Conservation (phyloP, 139 green algal species). For the Pleodorina starrii region DNA sequence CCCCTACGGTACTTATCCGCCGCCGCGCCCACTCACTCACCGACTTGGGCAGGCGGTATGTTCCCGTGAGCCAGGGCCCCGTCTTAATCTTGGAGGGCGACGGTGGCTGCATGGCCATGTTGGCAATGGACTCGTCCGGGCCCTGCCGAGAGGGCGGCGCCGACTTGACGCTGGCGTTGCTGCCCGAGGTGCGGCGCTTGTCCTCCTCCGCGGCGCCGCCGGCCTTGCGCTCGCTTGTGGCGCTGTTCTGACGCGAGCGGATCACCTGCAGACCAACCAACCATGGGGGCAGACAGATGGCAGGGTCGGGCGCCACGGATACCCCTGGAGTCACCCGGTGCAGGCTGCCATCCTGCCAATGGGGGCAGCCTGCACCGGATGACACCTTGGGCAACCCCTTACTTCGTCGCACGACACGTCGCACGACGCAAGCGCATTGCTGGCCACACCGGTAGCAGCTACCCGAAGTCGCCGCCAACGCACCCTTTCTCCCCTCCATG, state of each 20-base stretch:
- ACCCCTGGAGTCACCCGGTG: too few relatives aligned
- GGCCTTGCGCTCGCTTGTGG: not conserved
- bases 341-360: too few relatives aligned
- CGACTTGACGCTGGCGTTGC: conserved; percentile 17
- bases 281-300: too few relatives aligned
- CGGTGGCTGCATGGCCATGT: conserved; percentile 38
- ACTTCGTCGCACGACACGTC: too few relatives aligned
- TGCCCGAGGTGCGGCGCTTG: not conserved
- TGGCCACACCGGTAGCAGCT: too few relatives aligned
- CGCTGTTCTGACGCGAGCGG: conserved; percentile 41
- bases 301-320: too few relatives aligned
- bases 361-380: too few relatives aligned
- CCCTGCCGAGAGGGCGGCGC: not conserved
- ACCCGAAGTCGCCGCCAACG: too few relatives aligned
- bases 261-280: conserved; percentile 36
- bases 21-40: conserved; percentile 1
- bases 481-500: too few relatives aligned
- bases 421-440: too few relatives aligned
- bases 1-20: too few relatives aligned
- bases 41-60: conserved; percentile 51
- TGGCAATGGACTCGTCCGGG: not conserved
- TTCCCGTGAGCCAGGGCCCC: conserved; percentile 52
- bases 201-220: not conserved
- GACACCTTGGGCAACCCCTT: too few relatives aligned
- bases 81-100: conserved; percentile 58